Evolutionary conservation across 192 early-diverging fungal species (phyloP).

Genomic region (Fimicolochytrium jonesii): DNA sequence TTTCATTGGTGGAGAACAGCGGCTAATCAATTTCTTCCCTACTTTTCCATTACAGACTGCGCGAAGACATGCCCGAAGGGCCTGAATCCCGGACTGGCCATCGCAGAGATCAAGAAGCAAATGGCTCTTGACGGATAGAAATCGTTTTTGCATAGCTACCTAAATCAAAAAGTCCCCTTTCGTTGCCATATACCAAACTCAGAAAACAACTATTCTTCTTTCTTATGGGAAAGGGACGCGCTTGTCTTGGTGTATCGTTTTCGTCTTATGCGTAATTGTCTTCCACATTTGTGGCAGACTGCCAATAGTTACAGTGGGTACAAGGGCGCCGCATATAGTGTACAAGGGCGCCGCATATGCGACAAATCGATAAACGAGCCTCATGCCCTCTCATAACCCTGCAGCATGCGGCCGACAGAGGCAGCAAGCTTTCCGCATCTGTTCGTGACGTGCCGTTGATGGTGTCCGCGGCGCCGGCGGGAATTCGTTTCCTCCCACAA

Average conservation of each 20-base stretch:
- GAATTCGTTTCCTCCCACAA: no score
- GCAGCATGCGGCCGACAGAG: no score
- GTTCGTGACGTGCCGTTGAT: no score
- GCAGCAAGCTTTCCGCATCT: no score
- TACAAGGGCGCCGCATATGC: no score
- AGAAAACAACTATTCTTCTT: not conserved
- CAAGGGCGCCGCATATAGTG: no score
- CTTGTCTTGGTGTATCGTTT: not conserved
- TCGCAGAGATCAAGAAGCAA: slow-evolving; percentile 92
- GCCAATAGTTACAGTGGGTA: not conserved
- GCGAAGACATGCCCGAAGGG: slow-evolving; percentile 97
- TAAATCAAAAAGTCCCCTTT: not conserved
- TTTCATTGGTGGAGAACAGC: no score
- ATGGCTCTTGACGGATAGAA: slow-evolving; percentile 66
- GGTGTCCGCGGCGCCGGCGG: no score
- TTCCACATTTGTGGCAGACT: not conserved
- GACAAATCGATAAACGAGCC: no score
- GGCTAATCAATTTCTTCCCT: no score
- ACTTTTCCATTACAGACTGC: slow-evolving; percentile 60
- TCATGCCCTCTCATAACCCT: no score
- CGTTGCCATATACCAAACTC: not conserved
- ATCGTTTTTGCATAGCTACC: not conserved
- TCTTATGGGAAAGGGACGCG: not conserved
- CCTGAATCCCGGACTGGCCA: slow-evolving; percentile 93
- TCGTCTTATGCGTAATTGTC: not conserved